Conservation (phyloP, 345 rosid genomes). For the Punica granatum region DNA sequence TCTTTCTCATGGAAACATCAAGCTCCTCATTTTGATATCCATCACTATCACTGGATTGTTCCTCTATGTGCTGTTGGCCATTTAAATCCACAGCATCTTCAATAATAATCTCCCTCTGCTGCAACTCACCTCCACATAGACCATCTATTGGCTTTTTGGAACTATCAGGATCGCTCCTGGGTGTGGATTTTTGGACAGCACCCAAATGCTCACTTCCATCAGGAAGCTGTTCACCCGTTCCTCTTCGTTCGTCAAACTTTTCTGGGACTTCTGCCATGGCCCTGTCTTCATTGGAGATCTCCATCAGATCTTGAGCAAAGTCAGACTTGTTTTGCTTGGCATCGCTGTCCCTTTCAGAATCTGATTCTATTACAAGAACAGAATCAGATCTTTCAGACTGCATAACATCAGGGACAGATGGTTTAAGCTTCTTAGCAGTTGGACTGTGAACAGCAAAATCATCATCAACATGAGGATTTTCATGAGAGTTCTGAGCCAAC, state of each 20-base stretch:
- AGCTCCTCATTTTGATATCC: conserved; percentile 15
- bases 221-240: conserved; percentile 11
- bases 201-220: background rate
- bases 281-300: conserved; percentile 11
- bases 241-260: conserved; percentile 9
- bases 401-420: conserved; percentile 2
- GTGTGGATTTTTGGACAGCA: conserved; percentile 8
- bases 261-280: conserved; percentile 14
- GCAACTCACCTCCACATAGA: conserved; percentile 9
- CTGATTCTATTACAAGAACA: conserved; percentile 2
- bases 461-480: conserved; percentile 7
- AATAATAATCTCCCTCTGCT: conserved; percentile 1
- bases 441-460: conserved; percentile 8
- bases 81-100: conserved; percentile 8
- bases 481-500: conserved; percentile 2
- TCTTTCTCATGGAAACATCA: conserved; percentile 28
- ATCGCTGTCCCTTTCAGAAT: conserved; percentile 5
- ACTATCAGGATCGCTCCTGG: conserved; percentile 4
- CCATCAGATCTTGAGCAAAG: conserved; percentile 13
- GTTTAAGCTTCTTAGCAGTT: conserved; percentile 31
- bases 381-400: conserved; percentile 1
- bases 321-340: conserved; percentile 8
- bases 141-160: background rate
- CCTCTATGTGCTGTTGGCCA: conserved; percentile 18
- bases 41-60: conserved; percentile 18